Evolutionary conservation across 202 grass and related monocot species (phyloP), one percentile per base, ranked within the genome.

Genomic region (Schoenoplectus tabernaemontani): DNA sequence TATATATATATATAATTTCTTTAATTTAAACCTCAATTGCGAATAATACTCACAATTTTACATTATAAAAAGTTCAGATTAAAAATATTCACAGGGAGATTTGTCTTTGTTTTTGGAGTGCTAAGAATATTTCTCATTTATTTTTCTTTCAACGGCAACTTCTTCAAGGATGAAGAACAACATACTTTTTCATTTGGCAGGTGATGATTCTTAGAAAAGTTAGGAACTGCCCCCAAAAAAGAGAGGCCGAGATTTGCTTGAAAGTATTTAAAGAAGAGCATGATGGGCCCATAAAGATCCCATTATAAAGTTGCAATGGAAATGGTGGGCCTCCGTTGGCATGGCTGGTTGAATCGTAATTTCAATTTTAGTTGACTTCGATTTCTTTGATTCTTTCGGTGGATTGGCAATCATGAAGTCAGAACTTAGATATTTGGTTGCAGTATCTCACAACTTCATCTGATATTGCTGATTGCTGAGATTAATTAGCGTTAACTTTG

Each of bases 321-420:
- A 73, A 33, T 53, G 69, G 69, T n/a, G 69, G 69, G 69, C 30
- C 43, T 44, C 13, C 30, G 28, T 53, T 33, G 68, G 12, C 69
- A 73, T 51, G 24, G 8, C 22, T 9, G 13, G 26, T 53, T 24
- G 13, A 73, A 17, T 33, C 13, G 15, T 53, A 73, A 51, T 73
- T 53, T 51, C 44, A 5, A 73, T 32, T 33, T 73, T 51, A 73
- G 69, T 73, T 73, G 69, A 73, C 69, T 51, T 51, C 5, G 6
- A 51, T 51, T 48, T 41, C n/a, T n/a, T n/a, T n/a, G n/a, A n/a
- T 37, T 73, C 69, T 73, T 73, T 73, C 69, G 69, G 69, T 73
- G 69, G 69, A 51, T 34, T 3, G 22, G 68, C 9, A 73, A 73
- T 73, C 20, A 72, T 51, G 11, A 28, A 73, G 43, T 73, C 43